Conservation (phyloP, 1,284 basidiomycete genomes). For the Trichosporon sp. region DNA sequence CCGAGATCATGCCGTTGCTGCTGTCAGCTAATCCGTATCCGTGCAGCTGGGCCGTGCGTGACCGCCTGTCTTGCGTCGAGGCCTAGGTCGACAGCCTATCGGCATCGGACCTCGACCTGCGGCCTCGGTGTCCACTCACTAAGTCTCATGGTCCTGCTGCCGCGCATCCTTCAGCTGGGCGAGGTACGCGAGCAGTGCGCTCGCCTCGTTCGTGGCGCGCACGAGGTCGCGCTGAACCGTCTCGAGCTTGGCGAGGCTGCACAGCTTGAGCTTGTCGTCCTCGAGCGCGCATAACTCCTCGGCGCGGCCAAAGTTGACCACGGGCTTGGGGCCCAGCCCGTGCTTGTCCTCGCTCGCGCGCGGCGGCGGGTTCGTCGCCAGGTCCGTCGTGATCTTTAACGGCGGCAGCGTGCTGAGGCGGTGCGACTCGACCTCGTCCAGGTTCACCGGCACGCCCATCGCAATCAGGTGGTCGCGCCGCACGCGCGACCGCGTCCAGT, state of each 20-base stretch:
- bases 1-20: constrained; percentile 51
- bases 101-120: too few species aligned
- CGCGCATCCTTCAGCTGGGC: constrained; percentile 76
- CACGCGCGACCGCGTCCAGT: constrained; percentile 84
- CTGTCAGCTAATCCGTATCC: constrained; percentile 16
- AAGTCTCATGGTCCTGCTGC: constrained; percentile 62
- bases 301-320: constrained; percentile 63
- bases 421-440: constrained; percentile 78
- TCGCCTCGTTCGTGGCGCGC: constrained; percentile 65
- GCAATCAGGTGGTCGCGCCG: constrained; percentile 81
- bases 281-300: constrained; percentile 64
- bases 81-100: too few species aligned
- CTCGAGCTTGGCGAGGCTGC: constrained; percentile 64
- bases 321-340: constrained; percentile 65
- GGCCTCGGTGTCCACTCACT: constrained; percentile 35
- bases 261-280: constrained; percentile 61
- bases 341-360: constrained; percentile 57
- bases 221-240: constrained; percentile 63
- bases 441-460: constrained; percentile 84
- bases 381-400: constrained; percentile 66
- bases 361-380: constrained; percentile 29
- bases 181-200: constrained; percentile 68
- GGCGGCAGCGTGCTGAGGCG: constrained; percentile 67
- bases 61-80: too few species aligned
- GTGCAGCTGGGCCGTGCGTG: too few species aligned